phyloP scores from a whole-genome alignment of 2,329 filamentous ascomycete genomes.

The Juglanconis oblonga region DNA sequence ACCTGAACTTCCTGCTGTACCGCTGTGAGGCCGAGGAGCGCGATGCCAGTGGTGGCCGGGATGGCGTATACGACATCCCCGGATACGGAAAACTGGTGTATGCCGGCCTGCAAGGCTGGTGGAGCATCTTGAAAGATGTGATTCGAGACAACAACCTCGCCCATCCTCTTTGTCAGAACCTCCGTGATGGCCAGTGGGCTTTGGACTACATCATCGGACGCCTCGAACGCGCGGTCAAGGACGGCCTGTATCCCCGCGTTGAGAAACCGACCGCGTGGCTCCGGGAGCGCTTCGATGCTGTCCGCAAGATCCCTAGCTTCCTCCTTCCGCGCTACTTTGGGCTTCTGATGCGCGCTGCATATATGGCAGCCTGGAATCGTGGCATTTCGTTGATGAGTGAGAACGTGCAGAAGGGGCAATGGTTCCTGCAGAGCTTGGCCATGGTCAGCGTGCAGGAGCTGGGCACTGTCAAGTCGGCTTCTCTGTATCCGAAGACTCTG shows the following conservation, averaged over 20 bases:
- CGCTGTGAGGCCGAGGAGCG: slow-evolving; percentile 85
- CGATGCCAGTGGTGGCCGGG: slow-evolving; percentile 72
- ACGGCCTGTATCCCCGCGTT: slow-evolving; percentile 60
- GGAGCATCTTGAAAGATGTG: slow-evolving; percentile 83
- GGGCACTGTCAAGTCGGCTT: slow-evolving; percentile 84
- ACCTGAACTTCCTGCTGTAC: slow-evolving; percentile 90
- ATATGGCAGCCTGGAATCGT: slow-evolving; percentile 76
- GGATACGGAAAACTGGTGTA: slow-evolving; percentile 83
- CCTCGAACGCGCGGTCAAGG: slow-evolving; percentile 68
- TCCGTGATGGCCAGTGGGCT: slow-evolving; percentile 88
- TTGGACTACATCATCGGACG: slow-evolving; percentile 82
- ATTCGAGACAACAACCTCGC: slow-evolving; percentile 87
- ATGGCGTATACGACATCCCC: slow-evolving; percentile 88
- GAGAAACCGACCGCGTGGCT: slow-evolving; percentile 72
- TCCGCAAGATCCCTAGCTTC: slow-evolving; percentile 82
- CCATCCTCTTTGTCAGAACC: slow-evolving; percentile 88
- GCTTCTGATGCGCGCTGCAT: slow-evolving; percentile 81
- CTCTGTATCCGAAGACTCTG: slow-evolving; percentile 78
- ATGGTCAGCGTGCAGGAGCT: slow-evolving; percentile 92
- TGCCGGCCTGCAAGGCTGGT: slow-evolving; percentile 97
- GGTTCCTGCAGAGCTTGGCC: slow-evolving; percentile 82
- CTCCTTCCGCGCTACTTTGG: slow-evolving; percentile 91
- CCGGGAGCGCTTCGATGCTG: slow-evolving; percentile 78
- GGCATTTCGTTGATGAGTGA: slow-evolving; percentile 75
- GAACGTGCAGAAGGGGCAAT: slow-evolving; percentile 76